Evolutionary conservation across 2,329 filamentous ascomycete genomes (phyloP).

Genomic region (Colletotrichum gigasporum): DNA sequence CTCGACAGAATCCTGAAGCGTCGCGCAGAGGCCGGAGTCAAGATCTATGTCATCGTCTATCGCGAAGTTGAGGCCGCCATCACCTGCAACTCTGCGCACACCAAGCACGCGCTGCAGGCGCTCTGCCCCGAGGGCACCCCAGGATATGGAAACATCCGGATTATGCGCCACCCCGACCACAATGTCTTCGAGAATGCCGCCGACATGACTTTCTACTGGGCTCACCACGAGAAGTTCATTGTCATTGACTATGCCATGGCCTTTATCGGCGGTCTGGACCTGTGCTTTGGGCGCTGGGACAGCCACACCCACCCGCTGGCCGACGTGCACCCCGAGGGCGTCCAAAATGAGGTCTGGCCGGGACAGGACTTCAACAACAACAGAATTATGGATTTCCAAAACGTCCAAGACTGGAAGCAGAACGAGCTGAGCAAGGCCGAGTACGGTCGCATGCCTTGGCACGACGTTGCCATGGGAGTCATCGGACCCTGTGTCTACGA

Average conservation of each 20-base stretch:
- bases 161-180: conserved; percentile 94
- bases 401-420: conserved; percentile 89
- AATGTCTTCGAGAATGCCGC: conserved; percentile 93
- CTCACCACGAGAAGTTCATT: conserved; percentile 97
- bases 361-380: conserved; percentile 99
- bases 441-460: conserved; percentile 97
- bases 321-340: conserved; percentile 86
- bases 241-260: conserved; percentile 91
- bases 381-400: conserved; percentile 93
- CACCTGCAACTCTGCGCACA: conserved; percentile 93
- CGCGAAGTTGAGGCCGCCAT: conserved; percentile 84
- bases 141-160: conserved; percentile 86
- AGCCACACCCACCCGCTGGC: conserved; percentile 83
- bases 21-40: conserved; percentile 89
- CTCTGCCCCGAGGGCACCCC: conserved; percentile 84
- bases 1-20: conserved; percentile 89
- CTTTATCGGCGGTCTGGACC: conserved; percentile 92
- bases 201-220: conserved; percentile 98
- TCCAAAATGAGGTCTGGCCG: conserved; percentile 87
- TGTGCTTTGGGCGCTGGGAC: conserved; percentile 97
- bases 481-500: conserved; percentile 91
- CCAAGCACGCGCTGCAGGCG: conserved; percentile 83
- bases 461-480: conserved; percentile 93
- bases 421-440: conserved; percentile 94
- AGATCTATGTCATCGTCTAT: conserved; percentile 94